These are phyloP conservation scores for Fusarium verticillioides DNA, from an alignment of 2,329 filamentous ascomycete genomes.

Conservation along the genomic window DNA sequence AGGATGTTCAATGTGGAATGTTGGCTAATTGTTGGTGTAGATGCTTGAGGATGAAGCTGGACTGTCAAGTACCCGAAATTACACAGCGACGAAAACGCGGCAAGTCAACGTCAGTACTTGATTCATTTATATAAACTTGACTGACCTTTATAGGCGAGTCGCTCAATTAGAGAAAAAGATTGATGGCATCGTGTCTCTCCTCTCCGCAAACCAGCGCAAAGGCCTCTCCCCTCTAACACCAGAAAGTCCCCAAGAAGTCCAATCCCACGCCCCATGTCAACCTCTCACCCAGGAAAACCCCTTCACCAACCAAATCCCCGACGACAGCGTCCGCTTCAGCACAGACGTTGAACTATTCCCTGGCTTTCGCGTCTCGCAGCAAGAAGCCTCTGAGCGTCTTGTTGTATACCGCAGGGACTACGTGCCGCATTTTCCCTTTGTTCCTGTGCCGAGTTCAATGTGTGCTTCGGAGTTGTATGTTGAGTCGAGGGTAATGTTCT, in stretches of 20 bases:
- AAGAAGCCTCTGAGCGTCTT: conserved; percentile 49
- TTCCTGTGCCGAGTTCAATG: conserved; percentile 44
- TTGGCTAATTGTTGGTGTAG: conserved; percentile 31
- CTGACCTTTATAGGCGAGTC: conserved; percentile 46
- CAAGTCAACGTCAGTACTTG: conserved; percentile 48
- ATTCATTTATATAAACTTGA: not conserved
- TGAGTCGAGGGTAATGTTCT: conserved; percentile 52
- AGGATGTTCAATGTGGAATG: rapidly evolving
- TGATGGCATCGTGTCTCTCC: conserved; percentile 53
- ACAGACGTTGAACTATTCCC: conserved; percentile 48
- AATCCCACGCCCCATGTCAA: not conserved
- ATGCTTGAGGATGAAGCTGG: conserved; percentile 49
- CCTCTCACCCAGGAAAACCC: not conserved
- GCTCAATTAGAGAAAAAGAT: conserved; percentile 54
- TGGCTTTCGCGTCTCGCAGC: conserved; percentile 48
- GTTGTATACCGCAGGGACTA: conserved; percentile 49
- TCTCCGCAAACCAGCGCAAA: conserved; percentile 47
- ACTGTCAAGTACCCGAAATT: conserved; percentile 49
- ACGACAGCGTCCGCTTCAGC: not conserved
- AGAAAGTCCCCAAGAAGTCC: conserved; percentile 35
- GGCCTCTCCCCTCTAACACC: conserved; percentile 39
- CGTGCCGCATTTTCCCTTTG: conserved; percentile 53
- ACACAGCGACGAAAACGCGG: conserved; percentile 50
- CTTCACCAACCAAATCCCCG: not conserved
- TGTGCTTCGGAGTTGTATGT: conserved; percentile 48